These are phyloP conservation scores for Corylus avellana DNA, from an alignment of 306 rosid genomes.

Conservation along the genomic window DNA sequence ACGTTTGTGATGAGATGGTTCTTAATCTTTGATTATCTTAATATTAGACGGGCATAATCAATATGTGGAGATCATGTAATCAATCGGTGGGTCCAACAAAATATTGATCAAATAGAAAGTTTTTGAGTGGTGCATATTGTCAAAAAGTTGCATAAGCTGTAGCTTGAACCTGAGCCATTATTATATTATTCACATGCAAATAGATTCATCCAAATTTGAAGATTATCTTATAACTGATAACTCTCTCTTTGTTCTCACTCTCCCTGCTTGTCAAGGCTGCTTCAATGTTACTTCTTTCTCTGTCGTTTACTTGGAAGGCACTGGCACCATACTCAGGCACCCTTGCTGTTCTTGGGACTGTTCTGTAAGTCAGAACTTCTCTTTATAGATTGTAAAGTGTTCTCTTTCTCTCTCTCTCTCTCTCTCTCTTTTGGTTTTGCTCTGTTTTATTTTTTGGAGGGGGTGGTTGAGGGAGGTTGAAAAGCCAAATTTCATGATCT, in stretches of 20 bases:
- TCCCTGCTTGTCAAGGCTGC: conserved; percentile 59
- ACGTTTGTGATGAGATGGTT: too few relatives aligned
- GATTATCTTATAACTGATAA: conserved; percentile 9
- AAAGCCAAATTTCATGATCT: background rate
- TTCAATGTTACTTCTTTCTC: conserved; percentile 91
- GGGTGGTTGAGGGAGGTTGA: background rate
- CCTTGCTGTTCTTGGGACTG: conserved; percentile 86
- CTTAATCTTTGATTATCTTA: too few relatives aligned
- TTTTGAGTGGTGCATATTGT: background rate
- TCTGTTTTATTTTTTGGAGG: background rate
- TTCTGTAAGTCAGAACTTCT: conserved; percentile 67
- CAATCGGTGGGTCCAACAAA: too few relatives aligned
- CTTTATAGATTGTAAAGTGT: too few relatives aligned
- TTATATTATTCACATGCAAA: background rate
- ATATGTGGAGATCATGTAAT: too few relatives aligned
- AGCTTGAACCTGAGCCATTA: background rate
- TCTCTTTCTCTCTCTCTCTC: background rate
- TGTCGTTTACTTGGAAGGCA: conserved; percentile 82
- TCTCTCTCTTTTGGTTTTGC: background rate
- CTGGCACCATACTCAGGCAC: conserved; percentile 80
- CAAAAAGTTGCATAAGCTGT: background rate
- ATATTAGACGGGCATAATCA: too few relatives aligned
- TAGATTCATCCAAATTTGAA: background rate
- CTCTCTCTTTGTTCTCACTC: conserved; percentile 4
- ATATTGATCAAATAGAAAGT: background rate